Conservation (phyloP, 352 stramenopile species). For the Globisporangium spiculum region DNA sequence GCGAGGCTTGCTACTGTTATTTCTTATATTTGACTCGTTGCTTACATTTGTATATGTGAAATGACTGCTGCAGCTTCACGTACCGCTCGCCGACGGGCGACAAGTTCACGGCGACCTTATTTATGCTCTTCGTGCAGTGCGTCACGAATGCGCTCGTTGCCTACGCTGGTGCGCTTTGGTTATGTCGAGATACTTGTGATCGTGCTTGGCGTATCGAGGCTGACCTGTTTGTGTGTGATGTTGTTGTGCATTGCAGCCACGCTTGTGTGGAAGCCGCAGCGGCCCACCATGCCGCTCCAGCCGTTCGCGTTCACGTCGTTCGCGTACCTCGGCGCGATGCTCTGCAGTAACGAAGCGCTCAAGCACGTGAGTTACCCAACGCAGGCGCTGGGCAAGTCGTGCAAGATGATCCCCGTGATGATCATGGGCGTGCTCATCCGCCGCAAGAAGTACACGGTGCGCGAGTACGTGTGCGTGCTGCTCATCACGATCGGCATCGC, state of each 20-base stretch:
- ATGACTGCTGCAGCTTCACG: constrained; percentile 56
- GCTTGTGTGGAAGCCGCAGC: constrained; percentile 80
- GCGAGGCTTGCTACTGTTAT: neutral
- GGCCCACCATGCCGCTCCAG: constrained; percentile 60
- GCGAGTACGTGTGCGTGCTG: constrained; percentile 89
- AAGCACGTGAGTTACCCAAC: constrained; percentile 97
- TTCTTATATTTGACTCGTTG: neutral
- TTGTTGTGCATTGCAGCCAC: constrained; percentile 32
- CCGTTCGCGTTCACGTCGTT: constrained; percentile 88
- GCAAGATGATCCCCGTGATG: constrained; percentile 99
- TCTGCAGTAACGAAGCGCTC: constrained; percentile 90
- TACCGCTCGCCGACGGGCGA: constrained; percentile 78
- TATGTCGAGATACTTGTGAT: neutral
- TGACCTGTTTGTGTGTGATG: neutral
- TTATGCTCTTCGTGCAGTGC: constrained; percentile 92
- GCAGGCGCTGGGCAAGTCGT: constrained; percentile 97
- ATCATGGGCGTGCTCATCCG: constrained; percentile 91
- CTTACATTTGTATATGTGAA: neutral
- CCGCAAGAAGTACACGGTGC: constrained; percentile 88
- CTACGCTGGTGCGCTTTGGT: constrained; percentile 40
- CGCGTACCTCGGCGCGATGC: constrained; percentile 89
- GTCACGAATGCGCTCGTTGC: constrained; percentile 87
- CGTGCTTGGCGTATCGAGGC: neutral
- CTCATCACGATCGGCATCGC: constrained; percentile 90
- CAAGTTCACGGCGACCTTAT: constrained; percentile 91